These are phyloP conservation scores for Yarrowia alimentaria DNA, from an alignment of 805 yeast genomes.

Conservation along the genomic window DNA sequence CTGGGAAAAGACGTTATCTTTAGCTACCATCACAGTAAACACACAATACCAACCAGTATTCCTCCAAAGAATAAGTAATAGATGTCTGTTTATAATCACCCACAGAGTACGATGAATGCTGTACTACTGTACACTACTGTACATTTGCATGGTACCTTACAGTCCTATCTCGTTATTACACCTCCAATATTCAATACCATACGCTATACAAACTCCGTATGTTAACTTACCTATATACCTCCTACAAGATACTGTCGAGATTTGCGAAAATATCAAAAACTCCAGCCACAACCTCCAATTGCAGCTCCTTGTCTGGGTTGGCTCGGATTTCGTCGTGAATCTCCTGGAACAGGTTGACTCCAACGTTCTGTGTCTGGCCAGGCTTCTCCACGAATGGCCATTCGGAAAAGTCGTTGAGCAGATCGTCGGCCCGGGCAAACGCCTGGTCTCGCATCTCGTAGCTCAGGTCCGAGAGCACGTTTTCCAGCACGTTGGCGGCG, in stretches of 20 bases:
- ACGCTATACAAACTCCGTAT: too few species aligned
- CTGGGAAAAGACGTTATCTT: too few species aligned
- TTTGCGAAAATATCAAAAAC: conserved; percentile 70
- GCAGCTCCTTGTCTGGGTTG: conserved; percentile 55
- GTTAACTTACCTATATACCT: neutral
- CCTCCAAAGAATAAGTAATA: too few species aligned
- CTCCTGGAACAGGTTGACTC: conserved; percentile 61
- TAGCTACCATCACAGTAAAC: too few species aligned
- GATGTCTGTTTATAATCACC: too few species aligned
- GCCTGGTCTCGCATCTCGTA: conserved; percentile 92
- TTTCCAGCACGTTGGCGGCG: conserved; percentile 95
- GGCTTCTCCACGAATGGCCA: conserved; percentile 70
- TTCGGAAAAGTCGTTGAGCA: conserved; percentile 75
- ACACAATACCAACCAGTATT: too few species aligned
- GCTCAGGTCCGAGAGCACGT: conserved; percentile 66
- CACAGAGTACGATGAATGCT: too few species aligned
- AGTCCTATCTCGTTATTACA: too few species aligned
- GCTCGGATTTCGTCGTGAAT: conserved; percentile 52
- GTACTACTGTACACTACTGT: too few species aligned
- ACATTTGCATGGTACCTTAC: too few species aligned
- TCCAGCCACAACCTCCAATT: conserved; percentile 87
- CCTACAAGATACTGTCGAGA: conserved; percentile 82
- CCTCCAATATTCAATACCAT: too few species aligned
- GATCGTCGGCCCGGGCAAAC: conserved; percentile 89
- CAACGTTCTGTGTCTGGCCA: conserved; percentile 52